Percentiles rank a stretch among this genome's conserved stretches.
phyloP scores from a whole-genome alignment of 495 filamentous ascomycete species.

The Penicillium chermesinum region DNA sequence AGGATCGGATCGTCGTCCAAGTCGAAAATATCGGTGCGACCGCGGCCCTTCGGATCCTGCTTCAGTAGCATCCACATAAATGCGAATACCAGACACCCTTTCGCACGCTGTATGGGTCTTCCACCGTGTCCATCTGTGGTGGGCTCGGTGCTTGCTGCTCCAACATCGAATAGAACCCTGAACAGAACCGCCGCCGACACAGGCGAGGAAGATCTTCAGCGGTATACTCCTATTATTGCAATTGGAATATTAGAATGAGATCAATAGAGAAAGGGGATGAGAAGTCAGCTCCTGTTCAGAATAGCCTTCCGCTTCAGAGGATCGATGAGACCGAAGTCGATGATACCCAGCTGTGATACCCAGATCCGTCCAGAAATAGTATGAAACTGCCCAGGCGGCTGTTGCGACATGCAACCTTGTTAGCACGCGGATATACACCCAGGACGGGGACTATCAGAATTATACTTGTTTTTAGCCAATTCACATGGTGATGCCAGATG shows the following conservation, averaged over 20 bases:
- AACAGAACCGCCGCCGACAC: conserved; percentile 80
- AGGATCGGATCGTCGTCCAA: conserved; percentile 85
- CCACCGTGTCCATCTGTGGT: conserved; percentile 94
- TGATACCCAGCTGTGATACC: conserved; percentile 72
- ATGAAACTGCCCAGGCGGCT: conserved; percentile 65
- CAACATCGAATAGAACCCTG: conserved; percentile 93
- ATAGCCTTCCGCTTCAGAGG: conserved; percentile 44
- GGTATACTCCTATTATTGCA: conserved; percentile 59
- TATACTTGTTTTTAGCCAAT: conserved; percentile 79
- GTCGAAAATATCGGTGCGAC: conserved; percentile 87
- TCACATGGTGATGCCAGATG: conserved; percentile 90
- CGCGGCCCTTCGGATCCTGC: conserved; percentile 77
- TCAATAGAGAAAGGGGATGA: not conserved
- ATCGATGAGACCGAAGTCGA: conserved; percentile 82
- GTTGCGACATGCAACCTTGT: conserved; percentile 64
- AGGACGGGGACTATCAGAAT: conserved; percentile 73
- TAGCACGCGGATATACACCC: conserved; percentile 69
- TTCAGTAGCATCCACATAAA: conserved; percentile 83
- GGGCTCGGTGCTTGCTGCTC: conserved; percentile 83
- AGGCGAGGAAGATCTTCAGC: conserved; percentile 79
- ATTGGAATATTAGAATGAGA: not conserved
- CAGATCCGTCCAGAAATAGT: conserved; percentile 82
- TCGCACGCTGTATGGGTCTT: conserved; percentile 91
- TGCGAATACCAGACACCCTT: conserved; percentile 91
- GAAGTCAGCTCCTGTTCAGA: not conserved